These are phyloP conservation scores for Mortierella sp. DNA, from an alignment of 371 early-diverging fungal genomes.

Conservation along the genomic window DNA sequence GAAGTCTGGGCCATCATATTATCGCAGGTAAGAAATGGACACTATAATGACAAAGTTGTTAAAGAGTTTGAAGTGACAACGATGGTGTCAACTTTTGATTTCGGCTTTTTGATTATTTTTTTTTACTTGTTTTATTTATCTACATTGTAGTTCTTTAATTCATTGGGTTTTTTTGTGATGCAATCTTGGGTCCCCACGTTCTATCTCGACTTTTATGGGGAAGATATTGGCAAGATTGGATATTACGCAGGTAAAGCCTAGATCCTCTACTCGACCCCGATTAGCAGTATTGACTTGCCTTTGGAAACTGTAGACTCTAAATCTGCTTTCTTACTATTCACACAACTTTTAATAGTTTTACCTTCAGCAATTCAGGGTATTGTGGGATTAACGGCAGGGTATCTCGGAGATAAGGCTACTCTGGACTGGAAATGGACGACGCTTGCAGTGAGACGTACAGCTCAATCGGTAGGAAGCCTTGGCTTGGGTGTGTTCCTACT, in stretches of 20 bases:
- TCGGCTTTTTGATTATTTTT: neutral
- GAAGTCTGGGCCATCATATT: slow-evolving; percentile 55
- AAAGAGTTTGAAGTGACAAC: no score
- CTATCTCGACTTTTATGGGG: slow-evolving; percentile 51
- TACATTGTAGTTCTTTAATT: slow-evolving; percentile 34
- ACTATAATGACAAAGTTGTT: no score
- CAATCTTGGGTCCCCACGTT: slow-evolving; percentile 57
- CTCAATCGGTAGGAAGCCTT: slow-evolving; percentile 43
- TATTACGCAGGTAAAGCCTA: slow-evolving; percentile 45
- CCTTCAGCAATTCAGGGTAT: slow-evolving; percentile 46
- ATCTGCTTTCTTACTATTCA: neutral
- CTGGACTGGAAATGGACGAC: slow-evolving; percentile 34
- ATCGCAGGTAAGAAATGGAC: slow-evolving; percentile 32
- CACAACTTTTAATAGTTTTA: slow-evolving; percentile 19
- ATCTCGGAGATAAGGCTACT: slow-evolving; percentile 48
- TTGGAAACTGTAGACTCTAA: no score
- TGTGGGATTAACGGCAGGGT: slow-evolving; percentile 43
- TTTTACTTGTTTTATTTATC: neutral
- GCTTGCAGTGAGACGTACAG: slow-evolving; percentile 34
- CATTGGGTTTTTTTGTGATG: slow-evolving; percentile 55
- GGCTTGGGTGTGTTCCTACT: slow-evolving; percentile 42
- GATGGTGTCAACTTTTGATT: no score
- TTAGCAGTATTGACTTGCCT: no score
- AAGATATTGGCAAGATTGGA: slow-evolving; percentile 56
- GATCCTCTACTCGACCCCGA: no score